A percentile compares a stretch with the other conserved stretches of the same genome.
These are phyloP conservation scores for Pyrenopolyporus hunteri DNA, from an alignment of 495 filamentous ascomycete genomes.

Conservation along the genomic window DNA sequence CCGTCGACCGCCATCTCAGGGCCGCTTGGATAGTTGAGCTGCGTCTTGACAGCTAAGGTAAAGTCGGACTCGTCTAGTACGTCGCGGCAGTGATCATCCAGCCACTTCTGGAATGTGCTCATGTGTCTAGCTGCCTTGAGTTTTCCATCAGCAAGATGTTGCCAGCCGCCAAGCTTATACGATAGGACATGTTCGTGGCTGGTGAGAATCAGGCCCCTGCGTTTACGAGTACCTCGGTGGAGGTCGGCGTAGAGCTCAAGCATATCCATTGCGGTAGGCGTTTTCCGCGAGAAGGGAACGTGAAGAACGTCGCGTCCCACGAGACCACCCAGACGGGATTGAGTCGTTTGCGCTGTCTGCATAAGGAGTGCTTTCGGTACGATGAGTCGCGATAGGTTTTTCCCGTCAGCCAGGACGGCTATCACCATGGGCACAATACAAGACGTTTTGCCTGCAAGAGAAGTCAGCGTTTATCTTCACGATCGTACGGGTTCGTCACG, in stretches of 20 bases:
- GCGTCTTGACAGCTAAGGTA: slow-evolving; percentile 55
- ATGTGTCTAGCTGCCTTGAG: slow-evolving; percentile 48
- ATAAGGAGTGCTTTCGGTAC: slow-evolving; percentile 58
- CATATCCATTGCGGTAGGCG: slow-evolving; percentile 37
- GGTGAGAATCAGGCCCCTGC: slow-evolving; percentile 53
- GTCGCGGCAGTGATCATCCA: slow-evolving; percentile 53
- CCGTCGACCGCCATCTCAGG: slow-evolving; percentile 56
- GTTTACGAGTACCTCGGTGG: slow-evolving; percentile 41
- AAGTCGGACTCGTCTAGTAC: slow-evolving; percentile 65
- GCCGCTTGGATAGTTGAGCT: slow-evolving; percentile 58
- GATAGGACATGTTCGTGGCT: slow-evolving; percentile 61
- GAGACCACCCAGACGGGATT: slow-evolving; percentile 55
- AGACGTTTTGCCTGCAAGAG: slow-evolving; percentile 53
- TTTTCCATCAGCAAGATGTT: slow-evolving; percentile 50
- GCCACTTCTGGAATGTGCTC: slow-evolving; percentile 55
- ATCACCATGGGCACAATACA: slow-evolving; percentile 62
- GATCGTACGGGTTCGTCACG: neutral
- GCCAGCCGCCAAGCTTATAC: slow-evolving; percentile 57
- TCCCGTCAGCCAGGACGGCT: slow-evolving; percentile 52
- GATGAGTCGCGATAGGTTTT: slow-evolving; percentile 53
- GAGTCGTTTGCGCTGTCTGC: slow-evolving; percentile 58
- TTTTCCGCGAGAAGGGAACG: slow-evolving; percentile 59
- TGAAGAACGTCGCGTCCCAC: slow-evolving; percentile 53
- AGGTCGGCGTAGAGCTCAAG: slow-evolving; percentile 46
- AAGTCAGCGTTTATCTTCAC: neutral